phyloP scores from a whole-genome alignment of 306 rosid genomes.

The Dryas drummondii region DNA sequence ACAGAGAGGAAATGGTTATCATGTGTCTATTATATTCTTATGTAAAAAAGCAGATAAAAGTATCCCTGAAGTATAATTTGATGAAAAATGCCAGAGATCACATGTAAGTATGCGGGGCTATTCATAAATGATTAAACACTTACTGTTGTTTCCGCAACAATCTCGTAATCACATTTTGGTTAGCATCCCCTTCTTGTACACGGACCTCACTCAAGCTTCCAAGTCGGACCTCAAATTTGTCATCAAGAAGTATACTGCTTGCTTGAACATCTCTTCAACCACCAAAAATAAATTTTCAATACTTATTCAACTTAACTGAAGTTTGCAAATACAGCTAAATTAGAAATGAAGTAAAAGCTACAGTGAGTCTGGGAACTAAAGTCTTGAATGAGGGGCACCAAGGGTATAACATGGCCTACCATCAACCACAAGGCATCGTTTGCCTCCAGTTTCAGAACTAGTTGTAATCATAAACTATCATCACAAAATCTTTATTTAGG shows the following conservation, averaged over 20 bases:
- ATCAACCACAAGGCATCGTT: background rate
- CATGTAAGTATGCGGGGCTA: background rate
- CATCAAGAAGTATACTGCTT: constrained; percentile 95
- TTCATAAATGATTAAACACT: constrained; percentile 26
- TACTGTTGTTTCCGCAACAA: constrained; percentile 76
- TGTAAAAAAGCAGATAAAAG: background rate
- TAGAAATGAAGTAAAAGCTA: background rate
- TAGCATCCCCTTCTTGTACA: constrained; percentile 67
- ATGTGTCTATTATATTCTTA: background rate
- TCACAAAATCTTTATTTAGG: background rate
- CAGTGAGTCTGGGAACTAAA: background rate
- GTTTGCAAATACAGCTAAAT: background rate
- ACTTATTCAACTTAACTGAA: background rate
- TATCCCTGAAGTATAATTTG: constrained; percentile 4
- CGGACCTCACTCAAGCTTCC: constrained; percentile 89
- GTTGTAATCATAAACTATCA: background rate
- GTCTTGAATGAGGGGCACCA: background rate
- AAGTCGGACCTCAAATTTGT: constrained; percentile 92
- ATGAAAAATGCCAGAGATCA: constrained; percentile 2
- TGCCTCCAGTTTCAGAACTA: background rate
- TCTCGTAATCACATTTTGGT: constrained; percentile 63
- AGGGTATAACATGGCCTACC: background rate
- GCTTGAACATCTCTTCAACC: constrained; percentile 81
- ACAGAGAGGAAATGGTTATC: constrained; percentile 9
- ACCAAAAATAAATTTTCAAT: constrained; percentile 33